Evolutionary conservation across 2,329 filamentous ascomycete species (phyloP).

Genomic region (Aspergillus brunneoviolaceus): DNA sequence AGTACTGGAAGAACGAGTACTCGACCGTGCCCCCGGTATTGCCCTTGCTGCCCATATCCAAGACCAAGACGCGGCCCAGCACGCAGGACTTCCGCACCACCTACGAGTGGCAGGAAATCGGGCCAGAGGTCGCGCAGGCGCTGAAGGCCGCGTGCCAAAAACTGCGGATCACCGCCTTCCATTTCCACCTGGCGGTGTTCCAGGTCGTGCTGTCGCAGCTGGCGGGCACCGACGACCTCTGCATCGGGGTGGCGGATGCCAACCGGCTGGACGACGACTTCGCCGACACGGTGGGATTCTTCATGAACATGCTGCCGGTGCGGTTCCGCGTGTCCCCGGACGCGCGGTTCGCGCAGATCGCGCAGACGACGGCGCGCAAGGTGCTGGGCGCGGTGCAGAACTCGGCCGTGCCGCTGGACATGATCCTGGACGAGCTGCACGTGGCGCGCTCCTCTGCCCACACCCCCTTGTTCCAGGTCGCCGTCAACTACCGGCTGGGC

Average conservation of each 20-base stretch:
- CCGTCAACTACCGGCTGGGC: conserved; percentile 49
- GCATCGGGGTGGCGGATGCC: conserved; percentile 52
- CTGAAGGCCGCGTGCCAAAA: neutral
- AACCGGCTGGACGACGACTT: conserved; percentile 36
- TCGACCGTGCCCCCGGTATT: conserved; percentile 24
- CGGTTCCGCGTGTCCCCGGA: conserved; percentile 28
- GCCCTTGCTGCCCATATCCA: conserved; percentile 36
- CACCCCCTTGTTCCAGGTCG: conserved; percentile 52
- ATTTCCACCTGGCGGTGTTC: conserved; percentile 49
- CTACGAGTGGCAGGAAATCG: conserved; percentile 9
- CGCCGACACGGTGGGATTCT: conserved; percentile 45
- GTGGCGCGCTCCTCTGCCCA: conserved; percentile 40
- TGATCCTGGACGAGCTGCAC: conserved; percentile 47
- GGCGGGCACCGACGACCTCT: conserved; percentile 39
- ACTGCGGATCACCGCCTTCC: conserved; percentile 42
- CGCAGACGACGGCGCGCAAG: conserved; percentile 26
- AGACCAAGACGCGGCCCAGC: neutral
- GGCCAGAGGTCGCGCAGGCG: neutral
- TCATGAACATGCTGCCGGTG: conserved; percentile 53
- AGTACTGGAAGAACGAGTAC: conserved; percentile 37
- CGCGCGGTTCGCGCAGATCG: conserved; percentile 31
- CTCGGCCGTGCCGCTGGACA: conserved; percentile 51
- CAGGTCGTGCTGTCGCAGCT: conserved; percentile 39
- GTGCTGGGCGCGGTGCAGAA: conserved; percentile 38
- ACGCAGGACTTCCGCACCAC: conserved; percentile 20